Base-by-base conservation (phyloP, 2,329 filamentous ascomycete genomes). In the Canariomyces notabilis region DNA sequence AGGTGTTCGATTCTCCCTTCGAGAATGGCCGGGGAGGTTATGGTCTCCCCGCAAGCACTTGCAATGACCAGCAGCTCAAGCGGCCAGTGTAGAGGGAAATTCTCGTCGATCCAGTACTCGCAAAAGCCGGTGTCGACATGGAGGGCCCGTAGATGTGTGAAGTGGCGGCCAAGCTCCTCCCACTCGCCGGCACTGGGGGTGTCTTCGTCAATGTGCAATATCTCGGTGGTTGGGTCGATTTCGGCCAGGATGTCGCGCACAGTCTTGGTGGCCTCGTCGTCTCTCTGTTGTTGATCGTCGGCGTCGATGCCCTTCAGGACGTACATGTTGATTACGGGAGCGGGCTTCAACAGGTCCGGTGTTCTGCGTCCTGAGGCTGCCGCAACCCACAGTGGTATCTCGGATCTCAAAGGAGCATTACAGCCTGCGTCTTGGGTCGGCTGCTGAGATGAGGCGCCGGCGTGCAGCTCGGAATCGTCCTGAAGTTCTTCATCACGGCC, bases 61-160 rank as follows among this genome's bases (percentile, higher is more conserved):
- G 37, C 18, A 2, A 45, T 42, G 20, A 44, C 20, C 8, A 49
- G 37, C 36, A 42, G 23, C 15, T 49, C 36, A 1, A 49, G 29
- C n/a, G 47, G 42, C 47, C 42, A 46, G 15, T 37, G 21, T n/a
- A 45, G 42, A 1, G 37, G 42, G 12, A 44, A 49, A 2, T 42
- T 35, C 3, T 26, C 47, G 38, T 49, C 47, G 8, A 16, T 23
- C 42, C 46, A 42, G 20, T 22, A 7, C 11, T 45, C 46, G 7
- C 38, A 11, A 20, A 22, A 45, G 23, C 46, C 46, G 6, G 46
- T 38, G 31, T n/a, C 32, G 1, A 49, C 37, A 2, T 33, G 20
- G 2, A 49, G 19, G 16, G 23, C 35, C 5, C 46, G 46, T 2
- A 49, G 19, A 12, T 22, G 22, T 16, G 36, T 41, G 19, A 49